Conservation (phyloP, 2,329 filamentous ascomycete species). For the Knoxdaviesia capensis region DNA sequence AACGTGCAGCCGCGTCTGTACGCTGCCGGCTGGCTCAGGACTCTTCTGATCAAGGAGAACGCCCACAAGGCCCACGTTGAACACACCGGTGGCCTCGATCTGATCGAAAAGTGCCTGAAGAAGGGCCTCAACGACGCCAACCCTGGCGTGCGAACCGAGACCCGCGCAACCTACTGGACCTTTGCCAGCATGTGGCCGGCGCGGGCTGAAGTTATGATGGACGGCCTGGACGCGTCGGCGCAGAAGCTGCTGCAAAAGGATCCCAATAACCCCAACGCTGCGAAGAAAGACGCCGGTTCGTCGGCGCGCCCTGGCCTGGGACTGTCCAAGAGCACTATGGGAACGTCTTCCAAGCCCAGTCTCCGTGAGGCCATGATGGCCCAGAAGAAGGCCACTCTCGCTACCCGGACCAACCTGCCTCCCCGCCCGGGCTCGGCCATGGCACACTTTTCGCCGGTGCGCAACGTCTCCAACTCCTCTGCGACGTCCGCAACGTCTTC, state of each 20-base stretch:
- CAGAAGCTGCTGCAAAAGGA: constrained; percentile 69
- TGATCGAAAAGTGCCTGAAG: constrained; percentile 73
- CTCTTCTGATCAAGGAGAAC: constrained; percentile 55
- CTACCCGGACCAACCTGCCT: constrained; percentile 28
- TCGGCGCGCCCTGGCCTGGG: constrained; percentile 34
- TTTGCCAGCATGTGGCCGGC: constrained; percentile 63
- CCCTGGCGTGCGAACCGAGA: constrained; percentile 71
- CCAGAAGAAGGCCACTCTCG: constrained; percentile 45
- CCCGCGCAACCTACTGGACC: constrained; percentile 70
- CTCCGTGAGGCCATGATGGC: constrained; percentile 71
- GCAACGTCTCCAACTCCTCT: constrained; percentile 17
- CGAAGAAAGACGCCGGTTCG: constrained; percentile 28
- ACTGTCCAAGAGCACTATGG: constrained; percentile 41
- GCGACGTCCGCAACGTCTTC: constrained; percentile 13
- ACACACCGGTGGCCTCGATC: constrained; percentile 61
- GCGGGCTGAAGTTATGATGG: constrained; percentile 59
- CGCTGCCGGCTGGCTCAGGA: constrained; percentile 67
- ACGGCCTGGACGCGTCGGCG: constrained; percentile 55
- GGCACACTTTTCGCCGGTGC: constrained; percentile 35
- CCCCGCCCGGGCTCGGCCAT: constrained; percentile 42
- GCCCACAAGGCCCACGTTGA: constrained; percentile 69
- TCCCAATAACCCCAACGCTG: constrained; percentile 56
- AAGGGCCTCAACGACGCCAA: constrained; percentile 82
- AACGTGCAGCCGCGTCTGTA: constrained; percentile 73
- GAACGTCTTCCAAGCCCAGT: constrained; percentile 34